Percentiles rank a stretch among this genome's conserved stretches.
phyloP scores from a whole-genome alignment of 2,329 filamentous ascomycete species.

The Fragosphaeria purpurea region DNA sequence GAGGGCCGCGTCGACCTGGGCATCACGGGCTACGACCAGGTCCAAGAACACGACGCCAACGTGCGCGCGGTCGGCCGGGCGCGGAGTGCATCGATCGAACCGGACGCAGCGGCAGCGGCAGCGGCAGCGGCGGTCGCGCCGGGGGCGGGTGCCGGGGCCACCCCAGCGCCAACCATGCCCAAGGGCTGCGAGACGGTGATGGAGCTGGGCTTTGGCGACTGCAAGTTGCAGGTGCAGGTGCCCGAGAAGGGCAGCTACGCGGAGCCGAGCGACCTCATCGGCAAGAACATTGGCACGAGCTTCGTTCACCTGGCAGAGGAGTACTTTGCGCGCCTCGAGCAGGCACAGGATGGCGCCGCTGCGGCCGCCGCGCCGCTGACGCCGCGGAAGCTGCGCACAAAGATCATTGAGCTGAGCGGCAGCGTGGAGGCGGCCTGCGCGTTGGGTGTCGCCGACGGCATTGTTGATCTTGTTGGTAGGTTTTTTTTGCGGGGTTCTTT shows the following conservation, averaged over 20 bases:
- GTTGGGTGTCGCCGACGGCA: slow-evolving; percentile 88
- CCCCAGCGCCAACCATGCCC: slow-evolving; percentile 27
- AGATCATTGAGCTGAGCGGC: slow-evolving; percentile 87
- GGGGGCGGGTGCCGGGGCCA: slow-evolving; percentile 14
- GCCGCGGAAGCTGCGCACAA: slow-evolving; percentile 58
- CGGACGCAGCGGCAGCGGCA: slow-evolving; percentile 18
- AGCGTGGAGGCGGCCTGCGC: slow-evolving; percentile 97
- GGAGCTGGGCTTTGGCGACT: slow-evolving; percentile 81
- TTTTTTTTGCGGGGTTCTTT: slow-evolving; percentile 14
- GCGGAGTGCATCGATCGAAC: slow-evolving; percentile 34
- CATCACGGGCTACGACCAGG: slow-evolving; percentile 89
- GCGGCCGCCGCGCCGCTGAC: slow-evolving; percentile 22
- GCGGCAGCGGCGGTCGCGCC: slow-evolving; percentile 20
- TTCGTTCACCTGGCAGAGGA: slow-evolving; percentile 76
- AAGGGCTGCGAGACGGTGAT: slow-evolving; percentile 73
- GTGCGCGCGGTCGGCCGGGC: slow-evolving; percentile 39
- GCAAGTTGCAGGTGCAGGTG: slow-evolving; percentile 94
- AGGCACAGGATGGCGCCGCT: slow-evolving; percentile 31
- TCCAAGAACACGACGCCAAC: slow-evolving; percentile 74
- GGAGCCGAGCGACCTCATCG: slow-evolving; percentile 67
- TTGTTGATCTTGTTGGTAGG: slow-evolving; percentile 92
- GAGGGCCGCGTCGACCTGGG: slow-evolving; percentile 85
- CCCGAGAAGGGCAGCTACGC: slow-evolving; percentile 70
- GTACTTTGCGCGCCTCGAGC: slow-evolving; percentile 75
- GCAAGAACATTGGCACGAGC: slow-evolving; percentile 90